Evolutionary conservation across 352 stramenopile genomes (phyloP), one percentile per base, ranked within the genome.

Genomic region (Phytophthora melonis): DNA sequence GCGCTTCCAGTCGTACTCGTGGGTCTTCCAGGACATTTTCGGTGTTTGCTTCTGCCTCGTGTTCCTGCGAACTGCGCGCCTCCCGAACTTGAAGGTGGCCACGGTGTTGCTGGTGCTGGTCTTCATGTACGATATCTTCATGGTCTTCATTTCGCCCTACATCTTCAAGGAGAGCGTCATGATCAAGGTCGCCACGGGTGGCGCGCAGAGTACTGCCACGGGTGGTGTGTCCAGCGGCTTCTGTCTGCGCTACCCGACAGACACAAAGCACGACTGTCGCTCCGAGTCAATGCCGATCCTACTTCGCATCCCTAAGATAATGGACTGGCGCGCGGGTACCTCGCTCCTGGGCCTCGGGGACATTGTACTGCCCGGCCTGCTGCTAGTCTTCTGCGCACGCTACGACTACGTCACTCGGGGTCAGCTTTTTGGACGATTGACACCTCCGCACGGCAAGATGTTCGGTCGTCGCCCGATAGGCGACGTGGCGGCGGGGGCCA

Each of bases 81-180:
- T 99, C 47, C 96, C 96, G 55, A 97, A 91, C 64, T 87, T 99
- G 68, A 93, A 95, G 79, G 94, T 99, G 23, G 97, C 94, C 16
- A 87, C 88, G 0, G 84, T 98, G 23, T 77, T 99, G 41, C 87
- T 99, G 66, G 88, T 95, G 55, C 84, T 98, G 30, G 94, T 97
- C 19, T 99, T 99, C 81, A 87, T 97, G 69, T 99, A 99, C 78
- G 95, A 99, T 77, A 92, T 99, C 47, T 98, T 98, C 76, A 98
- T 98, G 87, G 94, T 98, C 19, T 98, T 99, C 80, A 75, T 99
- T 36, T 98, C 93, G 45, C 95, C 94, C 5, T 90, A 92, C 59
- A 90, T 98, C 36, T 97, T 98, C 67, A 65, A 87, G n/a, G 78
- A 95, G 65, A 96, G 81, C 62, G 90, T 99, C 68, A 99, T 99